A percentile compares a stretch with the other conserved stretches of the same genome.
Evolutionary conservation across 1,139 yeast species (phyloP).

Genomic region (Hyphopichia buzzinii): DNA sequence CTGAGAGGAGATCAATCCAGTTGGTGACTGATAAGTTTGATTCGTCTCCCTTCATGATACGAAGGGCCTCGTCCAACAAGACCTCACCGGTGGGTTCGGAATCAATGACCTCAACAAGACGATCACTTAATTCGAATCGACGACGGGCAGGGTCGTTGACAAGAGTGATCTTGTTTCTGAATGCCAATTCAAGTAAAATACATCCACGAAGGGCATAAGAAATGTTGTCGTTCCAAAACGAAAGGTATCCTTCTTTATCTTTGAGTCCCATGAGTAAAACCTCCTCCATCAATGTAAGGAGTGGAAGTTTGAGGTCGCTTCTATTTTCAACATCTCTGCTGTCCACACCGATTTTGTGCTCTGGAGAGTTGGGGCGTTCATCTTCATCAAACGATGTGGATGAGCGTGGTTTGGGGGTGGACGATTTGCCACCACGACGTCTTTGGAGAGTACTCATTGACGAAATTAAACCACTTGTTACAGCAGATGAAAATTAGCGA

Average conservation of each 20-base stretch:
- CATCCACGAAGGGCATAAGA: conserved; percentile 96
- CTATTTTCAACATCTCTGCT: conserved; percentile 62
- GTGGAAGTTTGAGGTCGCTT: conserved; percentile 54
- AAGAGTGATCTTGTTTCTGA: conserved; percentile 84
- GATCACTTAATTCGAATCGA: conserved; percentile 81
- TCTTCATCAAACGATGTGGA: conserved; percentile 23
- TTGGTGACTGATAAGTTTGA: conserved; percentile 76
- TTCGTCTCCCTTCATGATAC: conserved; percentile 83
- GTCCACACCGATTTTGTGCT: conserved; percentile 78
- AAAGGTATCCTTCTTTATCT: conserved; percentile 92
- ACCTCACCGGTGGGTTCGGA: conserved; percentile 92
- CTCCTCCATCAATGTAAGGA: conserved; percentile 92
- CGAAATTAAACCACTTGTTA: conserved; percentile 10
- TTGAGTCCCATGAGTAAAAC: conserved; percentile 88
- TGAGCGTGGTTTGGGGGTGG: conserved; percentile 9
- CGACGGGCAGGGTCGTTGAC: conserved; percentile 93
- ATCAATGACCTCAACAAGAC: conserved; percentile 84
- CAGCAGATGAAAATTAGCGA: background rate
- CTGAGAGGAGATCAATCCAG: conserved; percentile 93
- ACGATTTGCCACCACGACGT: conserved; percentile 42
- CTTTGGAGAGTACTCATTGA: conserved; percentile 39
- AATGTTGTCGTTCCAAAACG: conserved; percentile 97
- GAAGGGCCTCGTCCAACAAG: conserved; percentile 86
- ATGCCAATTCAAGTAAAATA: conserved; percentile 85
- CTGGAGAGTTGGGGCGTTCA: conserved; percentile 12